phyloP scores from a whole-genome alignment of 2,329 filamentous ascomycete genomes.

The Hymenoscyphus infarciens region DNA sequence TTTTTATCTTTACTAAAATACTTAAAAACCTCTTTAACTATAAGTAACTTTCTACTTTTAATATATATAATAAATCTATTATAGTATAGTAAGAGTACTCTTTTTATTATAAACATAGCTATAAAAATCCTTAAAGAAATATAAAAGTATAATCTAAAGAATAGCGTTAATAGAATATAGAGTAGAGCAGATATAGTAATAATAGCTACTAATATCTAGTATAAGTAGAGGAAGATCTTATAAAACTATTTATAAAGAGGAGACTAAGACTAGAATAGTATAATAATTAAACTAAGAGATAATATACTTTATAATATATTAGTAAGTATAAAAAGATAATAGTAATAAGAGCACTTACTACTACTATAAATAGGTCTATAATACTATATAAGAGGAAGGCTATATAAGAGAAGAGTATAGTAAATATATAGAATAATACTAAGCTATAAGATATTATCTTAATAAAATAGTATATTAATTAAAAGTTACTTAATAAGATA shows the following conservation, averaged over 20 bases:
- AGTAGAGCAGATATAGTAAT: constrained; percentile 15
- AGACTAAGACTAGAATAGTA: neutral
- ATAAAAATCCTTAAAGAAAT: constrained; percentile 10
- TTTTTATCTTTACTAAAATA: constrained; percentile 4
- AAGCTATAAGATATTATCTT: neutral
- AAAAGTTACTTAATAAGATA: neutral
- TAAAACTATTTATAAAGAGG: neutral
- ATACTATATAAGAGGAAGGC: constrained; percentile 7
- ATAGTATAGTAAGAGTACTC: neutral
- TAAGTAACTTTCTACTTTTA: constrained; percentile 2
- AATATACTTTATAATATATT: neutral
- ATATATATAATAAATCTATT: neutral
- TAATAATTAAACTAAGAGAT: neutral
- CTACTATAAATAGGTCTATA: constrained; percentile 13
- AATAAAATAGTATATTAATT: neutral
- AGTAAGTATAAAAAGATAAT: constrained; percentile 8
- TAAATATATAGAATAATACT: neutral
- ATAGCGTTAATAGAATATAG: constrained; percentile 12
- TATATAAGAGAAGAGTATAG: neutral
- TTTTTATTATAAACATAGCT: neutral
- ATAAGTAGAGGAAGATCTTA: constrained; percentile 21
- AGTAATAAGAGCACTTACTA: constrained; percentile 16
- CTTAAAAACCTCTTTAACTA: constrained; percentile 12
- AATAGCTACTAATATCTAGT: constrained; percentile 18
- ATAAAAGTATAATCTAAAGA: constrained; percentile 22